phyloP scores from a whole-genome alignment of 2,329 filamentous ascomycete species.

The Lecanoromycetidae sp. region DNA sequence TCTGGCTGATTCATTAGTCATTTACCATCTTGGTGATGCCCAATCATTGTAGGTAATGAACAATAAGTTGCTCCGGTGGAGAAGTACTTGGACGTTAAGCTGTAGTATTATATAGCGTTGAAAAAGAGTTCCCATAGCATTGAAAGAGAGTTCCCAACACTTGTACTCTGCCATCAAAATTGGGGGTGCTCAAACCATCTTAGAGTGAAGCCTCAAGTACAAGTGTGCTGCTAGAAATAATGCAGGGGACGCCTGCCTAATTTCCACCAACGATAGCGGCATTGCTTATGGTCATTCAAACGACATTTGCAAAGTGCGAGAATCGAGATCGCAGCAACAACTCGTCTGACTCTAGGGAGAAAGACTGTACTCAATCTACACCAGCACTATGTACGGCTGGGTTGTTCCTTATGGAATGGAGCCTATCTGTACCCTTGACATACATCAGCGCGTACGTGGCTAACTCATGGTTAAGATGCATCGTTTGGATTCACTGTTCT shows the following conservation, averaged over 20 bases:
- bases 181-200: not conserved
- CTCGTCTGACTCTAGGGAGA: not conserved
- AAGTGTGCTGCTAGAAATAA: not conserved
- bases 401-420: not conserved
- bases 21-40: not conserved
- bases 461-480: not conserved
- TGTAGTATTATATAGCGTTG: too few relatives aligned
- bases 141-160: not conserved
- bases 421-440: not conserved
- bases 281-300: not conserved
- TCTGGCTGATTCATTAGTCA: not conserved
- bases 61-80: too few relatives aligned
- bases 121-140: too few relatives aligned
- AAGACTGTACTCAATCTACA: not conserved
- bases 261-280: not conserved
- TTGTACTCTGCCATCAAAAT: not conserved
- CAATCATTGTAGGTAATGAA: not conserved
- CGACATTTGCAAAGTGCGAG: not conserved
- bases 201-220: not conserved
- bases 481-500: conserved; percentile 19
- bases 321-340: not conserved
- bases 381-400: not conserved
- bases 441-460: not conserved
- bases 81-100: too few relatives aligned
- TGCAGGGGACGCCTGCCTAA: not conserved